Evolutionary conservation across 768 basidiomycete species (phyloP).

Genomic region (Podaxis sp.): DNA sequence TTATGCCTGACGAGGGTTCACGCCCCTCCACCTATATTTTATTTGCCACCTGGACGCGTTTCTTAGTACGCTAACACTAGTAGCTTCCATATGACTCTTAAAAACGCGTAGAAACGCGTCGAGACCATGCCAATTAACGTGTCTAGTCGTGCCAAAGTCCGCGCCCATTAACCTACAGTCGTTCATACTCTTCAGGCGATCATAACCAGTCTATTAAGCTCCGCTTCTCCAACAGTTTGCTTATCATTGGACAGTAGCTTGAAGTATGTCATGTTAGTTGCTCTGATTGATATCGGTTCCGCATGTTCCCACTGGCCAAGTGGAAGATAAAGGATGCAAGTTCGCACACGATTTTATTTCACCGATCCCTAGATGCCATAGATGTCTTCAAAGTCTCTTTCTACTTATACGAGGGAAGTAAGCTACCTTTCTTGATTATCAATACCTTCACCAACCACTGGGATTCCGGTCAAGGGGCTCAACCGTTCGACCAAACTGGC

Average conservation of each 20-base stretch:
- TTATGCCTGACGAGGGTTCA: slow-evolving; percentile 20
- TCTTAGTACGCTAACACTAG: slow-evolving; percentile 3
- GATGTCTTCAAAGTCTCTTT: not conserved
- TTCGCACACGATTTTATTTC: too few species aligned
- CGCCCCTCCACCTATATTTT: slow-evolving; percentile 7
- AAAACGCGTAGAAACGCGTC: slow-evolving; percentile 51
- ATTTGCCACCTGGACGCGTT: slow-evolving; percentile 20
- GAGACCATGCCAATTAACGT: slow-evolving; percentile 26
- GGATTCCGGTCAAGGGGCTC: not conserved
- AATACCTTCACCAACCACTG: not conserved
- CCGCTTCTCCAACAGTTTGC: not conserved
- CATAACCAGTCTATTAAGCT: not conserved
- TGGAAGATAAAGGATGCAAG: too few species aligned
- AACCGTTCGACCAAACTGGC: not conserved
- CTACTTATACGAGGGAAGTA: not conserved
- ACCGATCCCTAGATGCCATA: not conserved
- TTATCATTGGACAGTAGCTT: not conserved
- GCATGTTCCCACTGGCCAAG: not conserved
- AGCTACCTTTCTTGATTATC: not conserved
- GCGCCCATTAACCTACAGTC: not conserved
- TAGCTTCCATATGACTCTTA: slow-evolving; percentile 23
- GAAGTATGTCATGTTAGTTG: not conserved
- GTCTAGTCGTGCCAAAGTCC: slow-evolving; percentile 1
- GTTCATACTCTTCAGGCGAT: not conserved
- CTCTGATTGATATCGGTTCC: not conserved